Evolutionary conservation across 192 early-diverging fungal species (phyloP), one percentile per base, ranked within the genome.

Genomic region (Podila horticola): DNA sequence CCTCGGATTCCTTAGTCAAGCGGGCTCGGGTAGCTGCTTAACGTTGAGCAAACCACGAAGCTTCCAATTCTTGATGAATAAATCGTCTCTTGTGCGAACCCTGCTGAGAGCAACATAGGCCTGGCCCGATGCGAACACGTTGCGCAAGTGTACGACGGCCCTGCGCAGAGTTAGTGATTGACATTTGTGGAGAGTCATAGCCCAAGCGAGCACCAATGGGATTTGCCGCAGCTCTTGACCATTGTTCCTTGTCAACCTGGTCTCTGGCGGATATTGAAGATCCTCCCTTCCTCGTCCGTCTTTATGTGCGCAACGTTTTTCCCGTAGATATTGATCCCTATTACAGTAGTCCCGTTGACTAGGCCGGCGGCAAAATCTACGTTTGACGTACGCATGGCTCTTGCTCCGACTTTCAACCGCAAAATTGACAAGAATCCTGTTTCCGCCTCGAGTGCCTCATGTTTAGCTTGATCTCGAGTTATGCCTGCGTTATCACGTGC

Each of bases 311-410:
- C 30, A 6, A 62, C 49, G 2, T 51, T 1, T 52, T 58, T 22
- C 49, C 22, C 49, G 4, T 48, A 22, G 20, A 64, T 61, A 0
- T 22, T 2, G 1, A 45, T 60, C 17, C 62, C 69, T 8, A 51
- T 33, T 0, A 48, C 69, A n/a, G 48, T 62, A 19, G 69, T 62
- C 17, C 69, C 69, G 10, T 71, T 71, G 1, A 71, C 69, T 48
- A 71, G 38, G 13, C 60, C 59, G 8, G 30, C 45, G 20, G 58
- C 69, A 51, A 62, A 45, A 29, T 62, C 49, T 3, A 62, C 33
- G 20, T 71, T 71, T 24, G 69, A 71, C 30, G 69, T 71, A 58
- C 58, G 50, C 59, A 71, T 71, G 30, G 62, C 69, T 62, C 60
- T 33, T 26, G 69, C 69, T 41, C 69, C 69, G 15, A 60, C 30